Base-by-base conservation (phyloP, 306 rosid genomes). In the Astragalus glycyphyllos region DNA sequence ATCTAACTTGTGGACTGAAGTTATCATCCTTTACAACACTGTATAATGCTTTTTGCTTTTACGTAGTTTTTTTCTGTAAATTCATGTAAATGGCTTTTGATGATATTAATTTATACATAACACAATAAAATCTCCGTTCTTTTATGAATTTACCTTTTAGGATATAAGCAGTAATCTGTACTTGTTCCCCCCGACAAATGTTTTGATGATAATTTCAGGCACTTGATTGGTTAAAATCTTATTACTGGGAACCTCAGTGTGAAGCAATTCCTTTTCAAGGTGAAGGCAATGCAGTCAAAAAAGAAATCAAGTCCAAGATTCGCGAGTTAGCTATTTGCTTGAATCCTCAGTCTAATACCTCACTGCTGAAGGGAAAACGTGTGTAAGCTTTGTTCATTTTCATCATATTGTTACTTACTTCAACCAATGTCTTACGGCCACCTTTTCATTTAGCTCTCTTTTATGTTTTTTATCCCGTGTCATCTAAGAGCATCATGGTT, bases 231-330 rank as follows among this genome's bases (percentile, higher is more conserved):
- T 86, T 95, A 86, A 85, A 86, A 81, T 83, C 81, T 64, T 86
- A 84, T 76, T 95, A 95, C 71, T 95, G 99, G 99, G 96, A 86
- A 49, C 97, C 97, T 80, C 99, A 95, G 77, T 85, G 84, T 81
- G 82, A 79, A 71, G 88, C 84, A 44, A 85, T 95, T 79, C 96
- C 99, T 69, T 87, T 89, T 83, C 92, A 86, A 58, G 88, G 90
- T 74, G 85, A 79, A 40, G 79, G 77, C 71, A 84, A 73, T 70
- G 78, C 77, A 29, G 77, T 80, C 47, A 79, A 76, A 79, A 81
- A 79, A 75, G 86, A 88, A 74, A 89, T 91, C 29, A 81, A 87
- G 79, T 81, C 83, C 34, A 89, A 78, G 75, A 83, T 95, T 54
- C 81, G 46, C 20, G 90, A 86, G 69, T 72, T 95, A 85, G 88